Evolutionary conservation across 1,284 basidiomycete genomes (phyloP), one percentile per base, ranked within the genome.

Genomic region (Meira miltonrushii): DNA sequence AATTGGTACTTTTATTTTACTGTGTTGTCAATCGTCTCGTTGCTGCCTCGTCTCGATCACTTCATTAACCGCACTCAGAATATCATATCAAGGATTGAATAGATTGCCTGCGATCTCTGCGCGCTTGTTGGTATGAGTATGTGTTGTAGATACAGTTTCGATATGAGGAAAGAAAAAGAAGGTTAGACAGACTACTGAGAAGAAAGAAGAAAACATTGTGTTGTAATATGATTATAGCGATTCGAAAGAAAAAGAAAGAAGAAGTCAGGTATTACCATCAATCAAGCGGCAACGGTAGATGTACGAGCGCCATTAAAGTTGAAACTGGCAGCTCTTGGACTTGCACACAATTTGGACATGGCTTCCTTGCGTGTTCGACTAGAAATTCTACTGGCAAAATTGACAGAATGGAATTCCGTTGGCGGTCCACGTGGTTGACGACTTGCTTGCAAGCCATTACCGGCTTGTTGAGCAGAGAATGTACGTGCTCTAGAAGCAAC

Each of bases 381-480:
- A 53, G 64, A 67, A 56, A 69, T 63, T 44, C 71, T 59, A 39
- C 66, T 62, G 47, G 71, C 66, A 62, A 74, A 74, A 62, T 74
- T 74, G 66, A 67, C 47, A 39, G 64, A 61, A 23, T 62, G 59
- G 46, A 74, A 74, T 25, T 74, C 71, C 48, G 56, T 74, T 11
- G 71, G 71, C 46, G 71, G 71, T 13, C 71, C 71, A 50, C 65
- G 64, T 44, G 71, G 71, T 54, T 74, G 71, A 37, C 71, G 69
- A 39, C 28, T 33, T 33, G 28, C 28, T 33, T 33, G 28, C 3
- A 33, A 7, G 47, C 12, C 51, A 25, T 19, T 40, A 9, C 15
- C 25, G 23, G 55, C 53, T 23, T 28, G 48, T 62, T 60, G 13
- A 62, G 58, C 12, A 54, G 48, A 21, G 59, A 57, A 43, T 67